phyloP scores from a whole-genome alignment of 75 land plant species.

The Pinus albicaulis region DNA sequence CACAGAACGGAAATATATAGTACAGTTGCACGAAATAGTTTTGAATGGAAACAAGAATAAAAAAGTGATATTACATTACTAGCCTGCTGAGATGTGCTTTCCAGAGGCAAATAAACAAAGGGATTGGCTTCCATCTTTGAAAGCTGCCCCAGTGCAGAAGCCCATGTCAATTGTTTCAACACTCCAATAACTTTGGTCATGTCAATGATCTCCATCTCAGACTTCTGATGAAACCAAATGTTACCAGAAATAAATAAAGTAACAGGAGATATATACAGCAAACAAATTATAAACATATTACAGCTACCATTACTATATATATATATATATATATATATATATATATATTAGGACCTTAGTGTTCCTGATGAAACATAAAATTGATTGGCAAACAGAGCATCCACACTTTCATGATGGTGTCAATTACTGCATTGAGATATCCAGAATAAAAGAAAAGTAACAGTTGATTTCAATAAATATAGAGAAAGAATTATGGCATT shows the following conservation, averaged over 20 bases:
- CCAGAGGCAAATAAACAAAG: not conserved
- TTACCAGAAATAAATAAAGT: not conserved
- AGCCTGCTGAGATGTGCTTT: conserved; percentile 4
- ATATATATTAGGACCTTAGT: not conserved
- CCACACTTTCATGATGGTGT: not conserved
- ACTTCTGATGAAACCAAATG: not conserved
- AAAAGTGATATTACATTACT: conserved; percentile 2
- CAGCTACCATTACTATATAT: not conserved
- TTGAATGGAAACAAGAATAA: not conserved
- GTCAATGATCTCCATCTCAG: conserved; percentile 16
- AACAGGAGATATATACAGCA: too few species aligned
- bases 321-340: not conserved
- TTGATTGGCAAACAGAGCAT: not conserved
- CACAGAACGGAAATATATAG: not conserved
- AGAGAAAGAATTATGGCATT: too few species aligned
- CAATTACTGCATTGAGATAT: too few species aligned
- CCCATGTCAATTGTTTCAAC: conserved; percentile 25
- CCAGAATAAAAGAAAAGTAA: too few species aligned
- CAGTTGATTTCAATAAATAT: too few species aligned
- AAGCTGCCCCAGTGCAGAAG: conserved; percentile 25
- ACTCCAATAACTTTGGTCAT: conserved; percentile 21
- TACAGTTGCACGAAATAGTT: not conserved
- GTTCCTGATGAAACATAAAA: not conserved
- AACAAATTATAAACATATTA: not conserved
- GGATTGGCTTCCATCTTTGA: conserved; percentile 8